Percentiles rank a stretch among this genome's conserved stretches.
phyloP scores from a whole-genome alignment of 2,329 filamentous ascomycete species.

The Coniochaeta pulveracea region DNA sequence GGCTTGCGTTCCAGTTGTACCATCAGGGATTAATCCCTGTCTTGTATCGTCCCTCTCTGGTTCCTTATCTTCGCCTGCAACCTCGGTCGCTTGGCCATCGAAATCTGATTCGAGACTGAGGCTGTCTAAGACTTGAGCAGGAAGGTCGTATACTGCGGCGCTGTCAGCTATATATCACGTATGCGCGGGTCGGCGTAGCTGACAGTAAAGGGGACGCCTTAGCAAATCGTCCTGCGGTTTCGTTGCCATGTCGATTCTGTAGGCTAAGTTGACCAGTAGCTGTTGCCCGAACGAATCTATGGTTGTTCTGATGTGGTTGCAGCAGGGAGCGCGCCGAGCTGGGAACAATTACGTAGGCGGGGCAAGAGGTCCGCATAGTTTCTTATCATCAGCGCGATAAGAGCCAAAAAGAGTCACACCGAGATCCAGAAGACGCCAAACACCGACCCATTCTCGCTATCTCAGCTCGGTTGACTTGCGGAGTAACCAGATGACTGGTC shows the following conservation, averaged over 20 bases:
- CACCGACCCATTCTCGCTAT: neutral
- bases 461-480: neutral
- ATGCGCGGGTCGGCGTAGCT: slow-evolving; percentile 1
- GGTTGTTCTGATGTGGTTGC: neutral
- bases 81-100: slow-evolving; percentile 19
- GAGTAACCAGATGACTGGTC: neutral
- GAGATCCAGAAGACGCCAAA: neutral
- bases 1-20: slow-evolving; percentile 59
- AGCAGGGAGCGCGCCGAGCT: neutral
- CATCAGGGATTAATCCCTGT: too few species aligned
- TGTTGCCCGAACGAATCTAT: neutral
- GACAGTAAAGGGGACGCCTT: slow-evolving; percentile 40
- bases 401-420: neutral
- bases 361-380: neutral
- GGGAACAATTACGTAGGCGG: neutral
- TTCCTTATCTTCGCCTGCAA: slow-evolving; percentile 1
- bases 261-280: neutral
- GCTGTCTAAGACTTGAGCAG: slow-evolving; percentile 58
- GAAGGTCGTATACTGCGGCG: slow-evolving; percentile 66
- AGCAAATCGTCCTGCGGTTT: slow-evolving; percentile 28
- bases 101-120: slow-evolving; percentile 46
- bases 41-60: too few species aligned
- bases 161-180: neutral
- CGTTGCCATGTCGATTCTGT: slow-evolving; percentile 14
- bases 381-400: slow-evolving; percentile 3